These are phyloP conservation scores for Hypoxylon trugodes DNA, from an alignment of 495 filamentous ascomycete genomes.

Conservation along the genomic window DNA sequence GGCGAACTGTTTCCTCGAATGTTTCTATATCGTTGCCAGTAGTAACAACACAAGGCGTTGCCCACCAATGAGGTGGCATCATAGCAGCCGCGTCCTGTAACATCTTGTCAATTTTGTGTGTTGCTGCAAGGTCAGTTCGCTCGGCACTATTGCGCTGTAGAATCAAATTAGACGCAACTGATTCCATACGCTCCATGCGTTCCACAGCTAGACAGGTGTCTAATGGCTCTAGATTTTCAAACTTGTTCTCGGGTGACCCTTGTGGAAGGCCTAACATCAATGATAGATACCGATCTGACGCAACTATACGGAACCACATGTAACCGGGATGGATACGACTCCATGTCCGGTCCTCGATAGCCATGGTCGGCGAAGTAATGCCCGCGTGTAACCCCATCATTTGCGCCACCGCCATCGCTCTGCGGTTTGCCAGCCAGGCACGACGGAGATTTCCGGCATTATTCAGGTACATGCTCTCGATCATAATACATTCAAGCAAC, in stretches of 20 bases:
- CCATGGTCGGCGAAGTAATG: neutral
- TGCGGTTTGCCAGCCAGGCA: slow-evolving; percentile 51
- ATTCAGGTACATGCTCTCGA: slow-evolving; percentile 58
- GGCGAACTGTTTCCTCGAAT: slow-evolving; percentile 29
- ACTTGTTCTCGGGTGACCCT: slow-evolving; percentile 26
- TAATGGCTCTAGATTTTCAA: slow-evolving; percentile 32
- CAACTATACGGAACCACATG: slow-evolving; percentile 48
- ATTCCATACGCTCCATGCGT: slow-evolving; percentile 44
- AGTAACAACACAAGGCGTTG: slow-evolving; percentile 18
- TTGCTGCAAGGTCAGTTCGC: slow-evolving; percentile 23
- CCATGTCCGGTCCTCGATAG: slow-evolving; percentile 9
- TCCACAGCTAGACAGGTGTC: slow-evolving; percentile 34
- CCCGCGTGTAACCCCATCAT: slow-evolving; percentile 56
- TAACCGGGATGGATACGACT: slow-evolving; percentile 28
- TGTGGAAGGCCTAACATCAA: slow-evolving; percentile 49
- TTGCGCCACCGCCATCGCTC: slow-evolving; percentile 55
- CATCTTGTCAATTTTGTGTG: slow-evolving; percentile 42
- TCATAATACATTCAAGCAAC: slow-evolving; percentile 60
- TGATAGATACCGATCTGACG: slow-evolving; percentile 45
- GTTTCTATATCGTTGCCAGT: slow-evolving; percentile 15
- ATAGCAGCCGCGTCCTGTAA: slow-evolving; percentile 42
- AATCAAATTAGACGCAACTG: slow-evolving; percentile 35
- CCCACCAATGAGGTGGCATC: slow-evolving; percentile 51
- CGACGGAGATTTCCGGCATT: slow-evolving; percentile 58
- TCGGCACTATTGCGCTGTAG: slow-evolving; percentile 40